These are phyloP conservation scores for Apiospora rasikravindrae DNA, from an alignment of 2,329 filamentous ascomycete genomes.

Conservation along the genomic window DNA sequence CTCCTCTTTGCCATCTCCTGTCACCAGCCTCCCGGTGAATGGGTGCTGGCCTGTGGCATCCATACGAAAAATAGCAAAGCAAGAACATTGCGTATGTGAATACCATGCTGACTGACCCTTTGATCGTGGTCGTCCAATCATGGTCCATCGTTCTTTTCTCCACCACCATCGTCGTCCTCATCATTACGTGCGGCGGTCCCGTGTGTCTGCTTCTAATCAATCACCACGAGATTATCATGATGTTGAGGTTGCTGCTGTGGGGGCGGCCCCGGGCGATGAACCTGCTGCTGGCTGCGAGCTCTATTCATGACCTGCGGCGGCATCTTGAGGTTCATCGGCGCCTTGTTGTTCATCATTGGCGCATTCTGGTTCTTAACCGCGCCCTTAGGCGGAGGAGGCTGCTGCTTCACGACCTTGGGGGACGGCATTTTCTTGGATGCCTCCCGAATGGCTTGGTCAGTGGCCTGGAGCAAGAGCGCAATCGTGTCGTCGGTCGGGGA, in stretches of 20 bases:
- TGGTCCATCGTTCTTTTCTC: neutral
- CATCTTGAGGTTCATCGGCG: slow-evolving; percentile 23
- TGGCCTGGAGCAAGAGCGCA: slow-evolving; percentile 50
- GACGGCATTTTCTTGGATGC: slow-evolving; percentile 25
- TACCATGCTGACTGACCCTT: neutral
- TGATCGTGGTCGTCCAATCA: neutral
- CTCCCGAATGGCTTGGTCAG: slow-evolving; percentile 50
- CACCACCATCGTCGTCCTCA: neutral
- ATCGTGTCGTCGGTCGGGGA: slow-evolving; percentile 47
- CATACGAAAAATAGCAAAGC: neutral
- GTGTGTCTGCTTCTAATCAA: slow-evolving; percentile 4
- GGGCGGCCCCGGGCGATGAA: slow-evolving; percentile 22
- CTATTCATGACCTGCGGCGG: slow-evolving; percentile 1
- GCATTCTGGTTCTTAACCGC: slow-evolving; percentile 9
- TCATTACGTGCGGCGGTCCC: neutral
- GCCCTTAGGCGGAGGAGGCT: slow-evolving; percentile 27
- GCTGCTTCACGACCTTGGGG: slow-evolving; percentile 33
- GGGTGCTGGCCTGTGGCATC: neutral
- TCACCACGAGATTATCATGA: slow-evolving; percentile 3
- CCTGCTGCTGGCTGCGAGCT: slow-evolving; percentile 14
- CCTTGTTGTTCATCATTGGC: neutral
- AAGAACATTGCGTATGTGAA: neutral
- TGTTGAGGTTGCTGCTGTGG: slow-evolving; percentile 26
- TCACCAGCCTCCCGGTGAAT: neutral
- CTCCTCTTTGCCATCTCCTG: neutral